Base-by-base conservation (phyloP, 768 basidiomycete species). In the Phaeotremella skinneri region DNA sequence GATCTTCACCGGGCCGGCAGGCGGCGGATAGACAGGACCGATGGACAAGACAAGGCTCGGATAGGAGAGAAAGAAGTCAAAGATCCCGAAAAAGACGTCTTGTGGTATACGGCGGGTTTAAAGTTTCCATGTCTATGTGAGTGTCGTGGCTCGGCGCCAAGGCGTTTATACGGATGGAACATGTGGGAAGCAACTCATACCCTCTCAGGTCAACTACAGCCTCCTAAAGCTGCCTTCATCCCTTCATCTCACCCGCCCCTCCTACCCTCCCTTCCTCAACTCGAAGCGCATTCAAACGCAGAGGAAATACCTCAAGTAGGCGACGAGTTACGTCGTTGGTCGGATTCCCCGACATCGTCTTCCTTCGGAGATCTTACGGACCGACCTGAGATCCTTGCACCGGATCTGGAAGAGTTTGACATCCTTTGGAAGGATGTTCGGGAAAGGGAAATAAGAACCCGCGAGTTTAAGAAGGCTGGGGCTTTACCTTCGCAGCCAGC, bases 91-190 rank as follows among this genome's bases (percentile, higher is more conserved):
- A 45, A 37, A 17, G 34, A 37, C 34, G 34, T 37, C 13, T 32
- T 56, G 29, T 56, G 55, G 55, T 56, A 56, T 37, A 48, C 55
- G 4, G 55, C 55, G 5, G 47, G 55, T 7, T 34, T 37, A 11
- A 4, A 13, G 13, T 26, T 29, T 49, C 43, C 45, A 5, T 56
- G 55, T 49, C 11, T 45, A 9, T 56, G 55, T 56, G 30, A 56
- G 55, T 45, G 6, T 7, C 34, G 7, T 37, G 34, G 17, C 34
- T 37, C 34, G 34, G 34, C 7, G 17, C 17, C 7, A 17, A 37
- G 17, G 7, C 34, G 34, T 37, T 37, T 37, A 37, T 37, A n/a
- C n/a, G n/a, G n/a, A n/a, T n/a, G n/a, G n/a, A n/a, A n/a, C n/a
- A n/a, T n/a, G n/a, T n/a, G n/a, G n/a, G n/a, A n/a, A n/a, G n/a